Conservation (phyloP, 2,329 filamentous ascomycete species). For the Exophiala spinifera region DNA sequence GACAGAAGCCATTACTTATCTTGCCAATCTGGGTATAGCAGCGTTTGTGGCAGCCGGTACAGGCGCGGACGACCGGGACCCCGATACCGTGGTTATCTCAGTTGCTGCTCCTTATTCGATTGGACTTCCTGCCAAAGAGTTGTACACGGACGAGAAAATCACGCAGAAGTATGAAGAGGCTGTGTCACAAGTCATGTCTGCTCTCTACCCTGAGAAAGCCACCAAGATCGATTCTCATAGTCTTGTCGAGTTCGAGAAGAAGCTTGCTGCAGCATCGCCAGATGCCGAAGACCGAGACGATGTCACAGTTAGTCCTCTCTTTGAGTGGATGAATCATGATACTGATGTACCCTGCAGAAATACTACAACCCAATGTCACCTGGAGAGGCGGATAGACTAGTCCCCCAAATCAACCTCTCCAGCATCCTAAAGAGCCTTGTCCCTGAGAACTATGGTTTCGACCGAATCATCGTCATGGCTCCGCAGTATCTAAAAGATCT, state of each 20-base stretch:
- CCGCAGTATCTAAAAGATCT: conserved; percentile 60
- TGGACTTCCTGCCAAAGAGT: conserved; percentile 61
- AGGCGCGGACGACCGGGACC: conserved; percentile 53
- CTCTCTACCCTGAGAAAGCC: conserved; percentile 36
- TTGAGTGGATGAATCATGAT: neutral
- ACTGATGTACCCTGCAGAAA: conserved; percentile 34
- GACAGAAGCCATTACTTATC: conserved; percentile 37
- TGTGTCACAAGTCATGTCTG: conserved; percentile 41
- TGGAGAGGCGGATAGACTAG: conserved; percentile 52
- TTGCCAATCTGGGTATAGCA: conserved; percentile 38
- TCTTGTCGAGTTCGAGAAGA: conserved; percentile 58
- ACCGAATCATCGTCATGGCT: conserved; percentile 58
- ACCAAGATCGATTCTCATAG: conserved; percentile 35
- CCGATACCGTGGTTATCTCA: conserved; percentile 52
- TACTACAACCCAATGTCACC: conserved; percentile 64
- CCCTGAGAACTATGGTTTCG: conserved; percentile 49
- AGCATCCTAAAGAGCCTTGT: conserved; percentile 53
- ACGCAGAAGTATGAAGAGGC: conserved; percentile 51
- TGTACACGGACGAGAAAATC: conserved; percentile 56
- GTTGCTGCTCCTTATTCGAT: conserved; percentile 46
- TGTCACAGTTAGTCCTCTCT: conserved; percentile 44
- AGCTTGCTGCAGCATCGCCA: conserved; percentile 58
- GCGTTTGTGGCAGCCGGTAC: conserved; percentile 35
- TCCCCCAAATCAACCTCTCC: conserved; percentile 56
- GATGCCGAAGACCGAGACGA: conserved; percentile 58